Evolutionary conservation across 169 alveolate species (phyloP).

Genomic region (Miamiensis avidus): DNA sequence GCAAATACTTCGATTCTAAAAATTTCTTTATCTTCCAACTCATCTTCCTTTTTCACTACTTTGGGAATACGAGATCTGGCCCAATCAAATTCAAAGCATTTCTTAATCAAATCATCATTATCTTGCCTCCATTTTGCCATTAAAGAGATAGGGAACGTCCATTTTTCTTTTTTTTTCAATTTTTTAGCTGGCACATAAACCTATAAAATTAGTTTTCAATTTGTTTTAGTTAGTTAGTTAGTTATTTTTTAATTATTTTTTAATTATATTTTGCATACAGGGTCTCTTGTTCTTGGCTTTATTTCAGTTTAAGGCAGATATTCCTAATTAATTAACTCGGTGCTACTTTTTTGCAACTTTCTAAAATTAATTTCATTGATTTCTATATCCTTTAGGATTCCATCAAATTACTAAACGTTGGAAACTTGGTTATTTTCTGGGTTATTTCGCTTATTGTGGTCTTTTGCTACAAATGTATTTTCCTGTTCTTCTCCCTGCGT

Average conservation of each 20-base stretch:
- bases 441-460: not conserved
- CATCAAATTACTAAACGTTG: not conserved
- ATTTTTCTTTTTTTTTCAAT: conserved; percentile 27
- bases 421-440: conserved; percentile 12
- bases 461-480: not conserved
- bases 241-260: conserved; percentile 12
- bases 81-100: conserved; percentile 51
- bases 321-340: not conserved
- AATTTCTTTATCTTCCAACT: conserved; percentile 22
- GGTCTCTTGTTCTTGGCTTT: conserved; percentile 21
- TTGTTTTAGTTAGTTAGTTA: conserved; percentile 8
- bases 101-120: conserved; percentile 29
- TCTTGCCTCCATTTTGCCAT: conserved; percentile 36
- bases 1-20: conserved; percentile 27
- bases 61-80: conserved; percentile 15
- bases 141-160: conserved; percentile 26
- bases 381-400: not conserved
- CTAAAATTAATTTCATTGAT: not conserved
- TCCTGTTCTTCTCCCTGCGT: conserved; percentile 16
- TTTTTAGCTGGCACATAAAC: conserved; percentile 1
- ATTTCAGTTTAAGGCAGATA: conserved; percentile 1
- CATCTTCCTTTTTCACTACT: conserved; percentile 34
- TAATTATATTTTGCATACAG: not conserved
- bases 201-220: conserved; percentile 21
- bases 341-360: not conserved